Evolutionary conservation across 2,329 filamentous ascomycete genomes (phyloP).

Genomic region (Verticillium klebahnii): DNA sequence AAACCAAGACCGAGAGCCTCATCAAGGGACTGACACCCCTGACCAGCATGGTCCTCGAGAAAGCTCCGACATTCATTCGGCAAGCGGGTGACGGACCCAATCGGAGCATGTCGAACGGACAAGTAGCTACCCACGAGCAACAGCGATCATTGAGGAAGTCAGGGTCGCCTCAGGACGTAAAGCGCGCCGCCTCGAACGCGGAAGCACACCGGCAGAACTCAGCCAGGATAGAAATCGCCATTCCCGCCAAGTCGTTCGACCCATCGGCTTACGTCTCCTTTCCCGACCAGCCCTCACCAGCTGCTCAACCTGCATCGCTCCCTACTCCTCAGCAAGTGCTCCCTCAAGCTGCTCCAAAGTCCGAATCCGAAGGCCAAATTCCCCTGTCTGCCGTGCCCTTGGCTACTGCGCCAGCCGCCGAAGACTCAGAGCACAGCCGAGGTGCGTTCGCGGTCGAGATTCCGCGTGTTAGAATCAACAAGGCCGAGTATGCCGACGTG

Average conservation of each 20-base stretch:
- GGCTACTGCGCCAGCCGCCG: not conserved
- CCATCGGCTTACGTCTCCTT: conserved; percentile 29
- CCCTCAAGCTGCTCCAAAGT: not conserved
- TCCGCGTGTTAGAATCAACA: conserved; percentile 37
- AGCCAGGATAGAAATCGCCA: conserved; percentile 40
- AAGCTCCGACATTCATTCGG: conserved; percentile 33
- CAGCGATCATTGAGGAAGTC: conserved; percentile 14
- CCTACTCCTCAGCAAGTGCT: not conserved
- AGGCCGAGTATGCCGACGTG: conserved; percentile 47
- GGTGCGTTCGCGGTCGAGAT: conserved; percentile 44
- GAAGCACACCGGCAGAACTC: conserved; percentile 29
- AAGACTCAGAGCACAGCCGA: not conserved
- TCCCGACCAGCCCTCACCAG: conserved; percentile 9
- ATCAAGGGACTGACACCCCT: conserved; percentile 45
- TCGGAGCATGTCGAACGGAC: conserved; percentile 20
- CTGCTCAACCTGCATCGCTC: not conserved
- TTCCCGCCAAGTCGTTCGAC: conserved; percentile 40
- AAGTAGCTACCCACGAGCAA: conserved; percentile 7
- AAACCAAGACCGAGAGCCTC: conserved; percentile 19
- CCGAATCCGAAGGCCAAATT: not conserved
- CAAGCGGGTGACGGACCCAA: conserved; percentile 30
- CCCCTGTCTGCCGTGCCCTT: not conserved
- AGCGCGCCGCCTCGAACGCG: conserved; percentile 13
- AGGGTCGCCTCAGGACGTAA: conserved; percentile 1
- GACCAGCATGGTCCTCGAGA: conserved; percentile 41